Base-by-base conservation (phyloP, 2,329 filamentous ascomycete genomes). In the Ophiostoma triangulosporum region DNA sequence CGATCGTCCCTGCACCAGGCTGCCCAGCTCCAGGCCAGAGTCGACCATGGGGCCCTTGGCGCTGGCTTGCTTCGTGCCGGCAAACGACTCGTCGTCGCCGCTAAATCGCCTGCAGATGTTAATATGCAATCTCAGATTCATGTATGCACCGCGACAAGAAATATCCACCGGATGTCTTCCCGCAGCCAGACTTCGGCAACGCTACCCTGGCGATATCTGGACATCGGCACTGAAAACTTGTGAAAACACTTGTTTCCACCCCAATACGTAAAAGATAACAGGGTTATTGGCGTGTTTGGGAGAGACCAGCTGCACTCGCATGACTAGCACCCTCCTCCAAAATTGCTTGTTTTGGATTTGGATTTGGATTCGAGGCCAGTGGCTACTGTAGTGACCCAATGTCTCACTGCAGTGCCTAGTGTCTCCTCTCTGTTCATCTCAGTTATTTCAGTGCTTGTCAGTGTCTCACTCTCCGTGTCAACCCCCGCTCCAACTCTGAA, bases 81-180 rank as follows among this genome's bases (percentile, higher is more conserved):
- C 54, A 53, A 60, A 61, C 4, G 59, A 51, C 50, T 61, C 59
- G 35, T 61, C 59, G 38, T 61, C 59, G 20, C 59, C 59, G 50
- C 59, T 61, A 50, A 61, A 61, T 3, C 59, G 56, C 59, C 59
- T 61, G 51, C 50, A 33, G 17, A 26, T 22, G 8, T 4, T 15
- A n/a, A 14, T 32, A 33, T 17, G 31, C 12, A 35, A 35, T 11
- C 1, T 22, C 8, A 32, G 27, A 4, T 14, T 22, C n/a, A n/a
- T n/a, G n/a, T n/a, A n/a, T n/a, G n/a, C n/a, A n/a, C n/a, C n/a
- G n/a, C n/a, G 35, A 38, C n/a, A 38, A 35, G n/a, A 3, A 6
- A 17, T n/a, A n/a, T n/a, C n/a, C n/a, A n/a, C n/a, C n/a, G 40
- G 26, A n/a, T 24, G 15, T 29, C 14, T 46, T 46, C 26, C n/a